A percentile compares a stretch with the other conserved stretches of the same genome.
These are phyloP conservation scores for Lodderomyces margitis DNA, from an alignment of 1,139 yeast genomes.

Conservation along the genomic window DNA sequence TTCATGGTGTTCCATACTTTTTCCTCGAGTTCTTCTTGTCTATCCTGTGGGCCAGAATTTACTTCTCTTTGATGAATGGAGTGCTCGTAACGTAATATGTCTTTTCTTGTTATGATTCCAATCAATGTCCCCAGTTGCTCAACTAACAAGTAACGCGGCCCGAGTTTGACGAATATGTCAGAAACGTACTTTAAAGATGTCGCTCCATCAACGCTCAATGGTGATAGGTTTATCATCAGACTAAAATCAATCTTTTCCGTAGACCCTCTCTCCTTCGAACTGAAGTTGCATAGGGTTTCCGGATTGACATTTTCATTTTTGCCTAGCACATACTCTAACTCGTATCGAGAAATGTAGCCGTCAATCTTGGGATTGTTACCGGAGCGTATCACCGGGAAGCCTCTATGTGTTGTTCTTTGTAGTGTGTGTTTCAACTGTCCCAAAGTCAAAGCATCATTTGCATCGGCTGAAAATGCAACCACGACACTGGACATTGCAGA, in stretches of 20 bases:
- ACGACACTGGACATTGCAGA: conserved; percentile 66
- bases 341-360: conserved; percentile 39
- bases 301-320: conserved; percentile 18
- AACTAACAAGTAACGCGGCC: conserved; percentile 74
- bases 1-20: conserved; percentile 39
- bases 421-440: conserved; percentile 38
- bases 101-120: conserved; percentile 69
- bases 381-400: conserved; percentile 54
- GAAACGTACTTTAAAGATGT: conserved; percentile 62
- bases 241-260: conserved; percentile 33
- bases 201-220: conserved; percentile 55
- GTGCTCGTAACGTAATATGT: conserved; percentile 55
- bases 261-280: conserved; percentile 9
- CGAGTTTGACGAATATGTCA: conserved; percentile 72
- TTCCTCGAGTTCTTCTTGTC: conserved; percentile 29
- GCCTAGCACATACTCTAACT: conserved; percentile 25
- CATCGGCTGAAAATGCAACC: conserved; percentile 46
- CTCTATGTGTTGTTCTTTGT: conserved; percentile 40
- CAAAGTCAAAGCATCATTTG: conserved; percentile 29
- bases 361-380: conserved; percentile 29
- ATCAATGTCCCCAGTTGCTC: conserved; percentile 51
- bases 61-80: conserved; percentile 23
- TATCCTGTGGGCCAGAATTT: conserved; percentile 7
- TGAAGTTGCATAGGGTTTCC: conserved; percentile 22
- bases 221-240: conserved; percentile 54